These are phyloP conservation scores for Podospora australis DNA, from an alignment of 495 filamentous ascomycete species.

Conservation along the genomic window DNA sequence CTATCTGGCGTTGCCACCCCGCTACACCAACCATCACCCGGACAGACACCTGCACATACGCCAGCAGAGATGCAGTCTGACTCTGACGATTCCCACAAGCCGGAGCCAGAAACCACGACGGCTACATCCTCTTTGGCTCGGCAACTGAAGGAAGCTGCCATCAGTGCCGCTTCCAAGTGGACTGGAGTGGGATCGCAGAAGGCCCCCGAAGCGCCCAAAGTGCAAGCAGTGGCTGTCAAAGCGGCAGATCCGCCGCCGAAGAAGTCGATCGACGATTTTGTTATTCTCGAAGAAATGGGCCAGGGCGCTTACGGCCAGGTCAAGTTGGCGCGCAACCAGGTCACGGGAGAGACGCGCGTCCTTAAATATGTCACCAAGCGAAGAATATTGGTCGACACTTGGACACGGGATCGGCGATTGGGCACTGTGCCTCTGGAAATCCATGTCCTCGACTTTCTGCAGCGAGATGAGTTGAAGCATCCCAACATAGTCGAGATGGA, in stretches of 20 bases:
- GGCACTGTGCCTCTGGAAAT: constrained; percentile 98
- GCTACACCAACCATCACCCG: constrained; percentile 69
- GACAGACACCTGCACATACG: constrained; percentile 53
- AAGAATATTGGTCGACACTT: constrained; percentile 95
- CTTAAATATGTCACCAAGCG: constrained; percentile 97
- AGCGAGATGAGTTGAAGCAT: constrained; percentile 77
- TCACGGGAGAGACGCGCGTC: constrained; percentile 75
- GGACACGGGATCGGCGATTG: constrained; percentile 88
- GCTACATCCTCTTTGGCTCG: constrained; percentile 58
- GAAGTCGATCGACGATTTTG: constrained; percentile 83
- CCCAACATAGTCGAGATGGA: constrained; percentile 98
- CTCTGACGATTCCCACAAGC: constrained; percentile 33
- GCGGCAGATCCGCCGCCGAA: constrained; percentile 41
- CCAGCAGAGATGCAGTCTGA: constrained; percentile 48
- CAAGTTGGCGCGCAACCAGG: constrained; percentile 87
- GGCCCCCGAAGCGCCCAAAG: constrained; percentile 14
- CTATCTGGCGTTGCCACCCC: constrained; percentile 58
- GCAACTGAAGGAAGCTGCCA: constrained; percentile 66
- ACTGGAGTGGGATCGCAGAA: constrained; percentile 20
- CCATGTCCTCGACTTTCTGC: constrained; percentile 91
- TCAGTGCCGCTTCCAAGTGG: constrained; percentile 41
- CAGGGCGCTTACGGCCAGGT: constrained; percentile 97
- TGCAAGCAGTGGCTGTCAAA: constrained; percentile 17
- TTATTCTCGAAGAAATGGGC: constrained; percentile 95
- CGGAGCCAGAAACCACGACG: constrained; percentile 29